Evolutionary conservation across 1,284 basidiomycete genomes (phyloP).

Genomic region (Pyrrhoderma noxium): DNA sequence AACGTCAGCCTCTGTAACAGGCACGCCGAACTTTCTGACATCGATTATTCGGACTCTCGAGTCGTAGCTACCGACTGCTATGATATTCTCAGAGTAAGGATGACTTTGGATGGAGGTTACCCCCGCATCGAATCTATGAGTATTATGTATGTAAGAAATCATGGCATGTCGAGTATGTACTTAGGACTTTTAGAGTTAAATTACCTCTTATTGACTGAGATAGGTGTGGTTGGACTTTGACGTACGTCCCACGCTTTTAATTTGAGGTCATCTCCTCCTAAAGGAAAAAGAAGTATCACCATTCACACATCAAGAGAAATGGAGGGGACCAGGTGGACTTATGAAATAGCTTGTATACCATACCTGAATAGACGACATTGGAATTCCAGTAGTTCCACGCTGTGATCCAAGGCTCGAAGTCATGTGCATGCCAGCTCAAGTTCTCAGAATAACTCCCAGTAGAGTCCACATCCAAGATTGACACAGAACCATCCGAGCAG

Average conservation of each 20-base stretch:
- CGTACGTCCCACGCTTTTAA: constrained; percentile 91
- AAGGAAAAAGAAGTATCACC: not conserved
- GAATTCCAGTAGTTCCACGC: constrained; percentile 84
- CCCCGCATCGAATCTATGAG: constrained; percentile 81
- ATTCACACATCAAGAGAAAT: not conserved
- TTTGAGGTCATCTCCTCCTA: constrained; percentile 90
- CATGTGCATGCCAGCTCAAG: constrained; percentile 80
- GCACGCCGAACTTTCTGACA: constrained; percentile 54
- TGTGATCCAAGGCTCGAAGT: constrained; percentile 91
- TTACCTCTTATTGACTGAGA: constrained; percentile 72
- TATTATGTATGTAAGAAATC: constrained; percentile 8
- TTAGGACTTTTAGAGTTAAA: too few species aligned
- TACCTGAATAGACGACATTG: constrained; percentile 76
- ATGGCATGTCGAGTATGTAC: too few species aligned
- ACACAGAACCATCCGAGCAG: constrained; percentile 69
- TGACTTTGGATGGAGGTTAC: constrained; percentile 88
- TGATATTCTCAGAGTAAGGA: constrained; percentile 69
- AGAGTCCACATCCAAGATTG: constrained; percentile 45
- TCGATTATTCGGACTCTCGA: constrained; percentile 80
- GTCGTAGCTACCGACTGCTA: constrained; percentile 96
- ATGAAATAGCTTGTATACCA: too few species aligned
- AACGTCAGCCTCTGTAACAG: constrained; percentile 59
- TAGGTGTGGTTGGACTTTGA: constrained; percentile 52
- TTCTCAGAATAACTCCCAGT: constrained; percentile 37
- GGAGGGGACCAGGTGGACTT: too few species aligned